Percentiles rank a stretch among this genome's conserved stretches.
Conservation (phyloP, 2,329 filamentous ascomycete genomes). For the Myriosclerotinia scirpicola region DNA sequence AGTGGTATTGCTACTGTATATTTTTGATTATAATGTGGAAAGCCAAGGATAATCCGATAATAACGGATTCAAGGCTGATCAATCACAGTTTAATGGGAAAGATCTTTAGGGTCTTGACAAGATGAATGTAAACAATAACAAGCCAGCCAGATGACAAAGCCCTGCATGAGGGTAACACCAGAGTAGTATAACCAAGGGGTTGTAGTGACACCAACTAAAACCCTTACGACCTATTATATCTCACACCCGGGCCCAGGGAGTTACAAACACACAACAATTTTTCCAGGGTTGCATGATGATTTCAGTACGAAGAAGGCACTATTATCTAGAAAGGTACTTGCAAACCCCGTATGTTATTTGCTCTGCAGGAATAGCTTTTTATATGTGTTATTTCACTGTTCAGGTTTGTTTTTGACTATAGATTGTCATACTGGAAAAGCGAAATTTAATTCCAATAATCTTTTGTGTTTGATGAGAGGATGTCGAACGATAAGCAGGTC, state of each 20-base stretch:
- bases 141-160: constrained; percentile 12
- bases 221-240: background rate
- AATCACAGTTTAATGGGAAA: too few species aligned
- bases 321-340: too few species aligned
- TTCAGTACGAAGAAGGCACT: too few species aligned
- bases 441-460: too few species aligned
- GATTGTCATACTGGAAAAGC: too few species aligned
- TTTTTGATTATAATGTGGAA: background rate
- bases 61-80: background rate
- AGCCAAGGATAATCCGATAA: background rate
- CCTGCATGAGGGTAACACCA: constrained; percentile 11
- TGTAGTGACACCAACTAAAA: background rate
- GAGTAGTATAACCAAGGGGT: background rate
- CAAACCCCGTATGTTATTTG: too few species aligned
- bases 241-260: background rate
- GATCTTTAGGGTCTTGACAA: background rate
- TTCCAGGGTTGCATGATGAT: background rate
- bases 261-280: background rate
- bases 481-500: too few species aligned
- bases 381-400: too few species aligned
- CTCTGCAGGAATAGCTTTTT: too few species aligned
- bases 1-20: background rate
- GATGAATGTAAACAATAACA: constrained; percentile 20
- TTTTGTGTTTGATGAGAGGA: too few species aligned
- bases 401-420: too few species aligned